Conservation (phyloP, 192 early-diverging fungal species). For the Coemansia sp. region DNA sequence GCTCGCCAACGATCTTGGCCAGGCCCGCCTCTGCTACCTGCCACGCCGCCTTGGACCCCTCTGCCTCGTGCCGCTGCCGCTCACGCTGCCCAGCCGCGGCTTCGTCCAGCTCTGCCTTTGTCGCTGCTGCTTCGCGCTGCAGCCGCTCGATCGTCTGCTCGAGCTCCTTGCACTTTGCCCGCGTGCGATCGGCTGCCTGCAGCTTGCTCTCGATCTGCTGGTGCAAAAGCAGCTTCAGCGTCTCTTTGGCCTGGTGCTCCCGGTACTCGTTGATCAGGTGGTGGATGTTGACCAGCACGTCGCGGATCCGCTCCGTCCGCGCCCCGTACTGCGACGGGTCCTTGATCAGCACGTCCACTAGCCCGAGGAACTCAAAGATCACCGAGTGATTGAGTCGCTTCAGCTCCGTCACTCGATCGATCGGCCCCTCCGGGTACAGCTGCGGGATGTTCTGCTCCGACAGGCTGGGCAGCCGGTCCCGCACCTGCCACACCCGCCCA, state of each 20-base stretch:
- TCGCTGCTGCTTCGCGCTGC: conserved; percentile 12
- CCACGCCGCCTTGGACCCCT: neutral
- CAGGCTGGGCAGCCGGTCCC: conserved; percentile 54
- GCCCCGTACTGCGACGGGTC: conserved; percentile 49
- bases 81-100: neutral
- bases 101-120: conserved; percentile 2
- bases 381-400: conserved; percentile 58
- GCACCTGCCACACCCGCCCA: conserved; percentile 64
- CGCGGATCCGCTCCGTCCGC: conserved; percentile 61
- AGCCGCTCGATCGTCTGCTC: conserved; percentile 12
- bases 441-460: conserved; percentile 59
- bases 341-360: conserved; percentile 61
- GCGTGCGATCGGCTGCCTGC: conserved; percentile 11
- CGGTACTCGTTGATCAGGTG: conserved; percentile 81
- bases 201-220: conserved; percentile 54
- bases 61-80: neutral
- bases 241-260: conserved; percentile 71
- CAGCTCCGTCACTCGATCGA: conserved; percentile 62
- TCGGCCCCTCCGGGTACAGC: conserved; percentile 56
- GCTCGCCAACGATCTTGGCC: neutral
- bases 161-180: conserved; percentile 21
- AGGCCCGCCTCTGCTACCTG: neutral
- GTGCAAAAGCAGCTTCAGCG: conserved; percentile 59
- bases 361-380: conserved; percentile 63
- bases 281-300: conserved; percentile 73